A percentile compares a stretch with the other conserved stretches of the same genome.
Evolutionary conservation across 805 yeast genomes (phyloP).

Genomic region (Candida glaebosa): DNA sequence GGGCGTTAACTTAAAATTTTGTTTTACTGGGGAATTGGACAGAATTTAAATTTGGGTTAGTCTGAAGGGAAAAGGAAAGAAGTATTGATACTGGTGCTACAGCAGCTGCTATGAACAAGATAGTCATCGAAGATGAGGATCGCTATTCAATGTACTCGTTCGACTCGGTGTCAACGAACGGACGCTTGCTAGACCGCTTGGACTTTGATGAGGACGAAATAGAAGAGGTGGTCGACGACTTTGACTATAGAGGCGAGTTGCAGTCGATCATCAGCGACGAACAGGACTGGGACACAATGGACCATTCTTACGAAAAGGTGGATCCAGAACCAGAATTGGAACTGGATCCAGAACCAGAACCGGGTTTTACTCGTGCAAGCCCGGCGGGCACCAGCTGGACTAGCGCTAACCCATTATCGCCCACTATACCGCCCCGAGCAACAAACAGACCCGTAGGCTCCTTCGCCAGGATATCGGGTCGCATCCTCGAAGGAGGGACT

Average conservation of each 20-base stretch:
- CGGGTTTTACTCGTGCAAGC: no score
- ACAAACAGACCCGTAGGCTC: neutral
- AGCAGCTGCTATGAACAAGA: neutral
- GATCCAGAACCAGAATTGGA: no score
- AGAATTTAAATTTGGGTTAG: no score
- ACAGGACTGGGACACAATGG: no score
- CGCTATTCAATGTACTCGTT: conserved; percentile 30
- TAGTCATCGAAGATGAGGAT: conserved; percentile 1
- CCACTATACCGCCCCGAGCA: neutral
- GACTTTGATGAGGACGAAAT: conserved; percentile 23
- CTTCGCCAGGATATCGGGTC: neutral
- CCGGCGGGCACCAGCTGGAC: no score
- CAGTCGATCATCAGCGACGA: neutral
- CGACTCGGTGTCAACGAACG: conserved; percentile 42
- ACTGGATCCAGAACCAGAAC: no score
- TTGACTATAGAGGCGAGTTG: neutral
- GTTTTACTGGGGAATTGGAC: no score
- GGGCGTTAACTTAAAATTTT: no score
- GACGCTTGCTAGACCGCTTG: conserved; percentile 37
- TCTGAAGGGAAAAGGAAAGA: no score
- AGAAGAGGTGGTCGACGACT: conserved; percentile 6
- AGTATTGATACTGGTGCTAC: no score
- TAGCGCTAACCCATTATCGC: neutral
- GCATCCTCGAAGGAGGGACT: neutral
- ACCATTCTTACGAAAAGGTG: neutral